Conservation (phyloP, 192 early-diverging fungal genomes). For the Gigaspora rosea region DNA sequence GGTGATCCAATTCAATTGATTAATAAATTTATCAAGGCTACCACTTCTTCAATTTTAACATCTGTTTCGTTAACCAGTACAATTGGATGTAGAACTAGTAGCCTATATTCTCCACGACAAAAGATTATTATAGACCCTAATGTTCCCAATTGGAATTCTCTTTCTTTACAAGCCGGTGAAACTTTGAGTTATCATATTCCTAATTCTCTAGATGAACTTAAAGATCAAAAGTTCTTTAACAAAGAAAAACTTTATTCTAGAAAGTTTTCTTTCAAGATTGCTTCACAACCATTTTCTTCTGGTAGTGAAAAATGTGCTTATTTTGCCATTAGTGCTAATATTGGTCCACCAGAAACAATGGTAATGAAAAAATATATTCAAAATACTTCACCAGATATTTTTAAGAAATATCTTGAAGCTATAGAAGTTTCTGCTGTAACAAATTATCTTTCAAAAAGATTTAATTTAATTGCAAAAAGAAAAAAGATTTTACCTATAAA, state of each 20-base stretch:
- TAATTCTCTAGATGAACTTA: slow-evolving; percentile 12
- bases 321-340: slow-evolving; percentile 1
- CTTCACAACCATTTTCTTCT: neutral
- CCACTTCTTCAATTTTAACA: neutral
- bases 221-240: neutral
- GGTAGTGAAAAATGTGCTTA: slow-evolving; percentile 17
- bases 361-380: slow-evolving; percentile 23
- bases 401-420: slow-evolving; percentile 30
- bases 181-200: neutral
- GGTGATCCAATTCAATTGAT: slow-evolving; percentile 18
- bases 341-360: neutral
- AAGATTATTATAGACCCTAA: neutral
- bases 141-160: slow-evolving; percentile 3
- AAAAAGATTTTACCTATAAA: neutral
- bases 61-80: slow-evolving; percentile 25
- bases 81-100: neutral
- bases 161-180: neutral
- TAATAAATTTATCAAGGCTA: slow-evolving; percentile 13
- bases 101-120: neutral
- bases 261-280: slow-evolving; percentile 25
- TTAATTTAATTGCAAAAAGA: slow-evolving; percentile 14
- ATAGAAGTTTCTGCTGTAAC: slow-evolving; percentile 20
- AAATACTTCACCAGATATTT: neutral
- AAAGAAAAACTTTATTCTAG: slow-evolving; percentile 1
- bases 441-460: slow-evolving; percentile 18